Evolutionary conservation across 2,329 filamentous ascomycete genomes (phyloP), one percentile per base, ranked within the genome.

Genomic region (Emergomyces pasteurianus): DNA sequence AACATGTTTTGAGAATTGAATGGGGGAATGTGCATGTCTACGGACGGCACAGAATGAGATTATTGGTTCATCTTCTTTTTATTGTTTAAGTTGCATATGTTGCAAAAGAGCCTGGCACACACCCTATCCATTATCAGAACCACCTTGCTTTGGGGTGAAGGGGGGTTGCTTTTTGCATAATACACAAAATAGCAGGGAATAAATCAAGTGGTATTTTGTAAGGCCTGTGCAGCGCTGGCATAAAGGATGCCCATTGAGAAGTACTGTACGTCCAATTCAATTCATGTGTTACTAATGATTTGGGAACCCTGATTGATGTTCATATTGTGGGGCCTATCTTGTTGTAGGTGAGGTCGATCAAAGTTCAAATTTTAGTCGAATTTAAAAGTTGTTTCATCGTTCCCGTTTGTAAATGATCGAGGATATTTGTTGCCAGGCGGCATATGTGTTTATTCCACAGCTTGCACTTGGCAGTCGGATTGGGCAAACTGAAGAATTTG

Each of bases 401-500:
- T 7, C 5, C 28, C 16, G 47, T 16, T 50, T 31, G 43, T 31
- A 28, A 12, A 31, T 28, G 47, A 16, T 9, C 8, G 12, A 31
- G 16, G 23, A 50, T 4, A 18, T 50, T 50, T 16, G 16, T n/a
- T n/a, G n/a, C n/a, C n/a, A n/a, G n/a, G n/a, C n/a, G n/a, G n/a
- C n/a, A n/a, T n/a, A n/a, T n/a, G n/a, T n/a, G n/a, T n/a, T 36
- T 34, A 56, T 42, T 42, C 54, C 14, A 31, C 23, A 3, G 26
- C 1, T 23, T 42, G 28, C 21, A 56, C 38, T 18, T 12, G 21
- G 0, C 18, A 28, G 43, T 56, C 38, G 12, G 54, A 7, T 43
- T 52, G 9, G 16, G 62, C 28, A 36, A 46, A 38, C 49, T 36
- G 28, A 47, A 52, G 54, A n/a, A 75, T 60, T 28, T 73, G 70